These are phyloP conservation scores for Salix viminalis DNA, from an alignment of 345 rosid species.

Conservation along the genomic window DNA sequence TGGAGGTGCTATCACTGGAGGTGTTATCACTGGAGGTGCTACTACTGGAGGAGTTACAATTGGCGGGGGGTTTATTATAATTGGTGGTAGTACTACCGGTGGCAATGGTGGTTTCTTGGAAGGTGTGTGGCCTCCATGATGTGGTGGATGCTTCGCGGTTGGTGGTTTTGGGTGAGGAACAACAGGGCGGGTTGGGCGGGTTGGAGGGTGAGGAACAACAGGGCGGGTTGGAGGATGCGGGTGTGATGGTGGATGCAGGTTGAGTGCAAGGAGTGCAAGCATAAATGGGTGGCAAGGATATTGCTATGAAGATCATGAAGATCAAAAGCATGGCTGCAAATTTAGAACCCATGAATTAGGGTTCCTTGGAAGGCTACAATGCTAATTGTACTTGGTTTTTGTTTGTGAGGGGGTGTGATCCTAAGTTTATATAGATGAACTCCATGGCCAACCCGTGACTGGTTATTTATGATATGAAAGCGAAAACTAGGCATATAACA, in stretches of 20 bases:
- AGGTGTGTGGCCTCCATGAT: conserved; percentile 49
- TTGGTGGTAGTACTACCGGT: conserved; percentile 37
- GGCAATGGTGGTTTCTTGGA: conserved; percentile 24
- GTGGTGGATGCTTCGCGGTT: conserved; percentile 44
- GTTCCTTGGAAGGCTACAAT: conserved; percentile 14
- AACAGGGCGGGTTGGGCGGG: conserved; percentile 24
- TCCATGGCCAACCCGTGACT: conserved; percentile 42
- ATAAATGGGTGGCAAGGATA: conserved; percentile 49
- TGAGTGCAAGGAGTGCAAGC: conserved; percentile 54
- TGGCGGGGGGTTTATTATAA: conserved; percentile 28
- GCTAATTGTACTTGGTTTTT: conserved; percentile 7
- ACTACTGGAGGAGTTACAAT: conserved; percentile 10
- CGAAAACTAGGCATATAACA: background rate
- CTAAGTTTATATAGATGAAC: conserved; percentile 28
- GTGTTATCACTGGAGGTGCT: conserved; percentile 28
- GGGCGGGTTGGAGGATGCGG: conserved; percentile 25
- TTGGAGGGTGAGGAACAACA: conserved; percentile 34
- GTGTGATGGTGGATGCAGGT: conserved; percentile 38
- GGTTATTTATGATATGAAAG: background rate
- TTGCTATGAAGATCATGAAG: conserved; percentile 43
- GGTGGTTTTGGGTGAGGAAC: conserved; percentile 39
- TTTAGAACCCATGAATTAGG: conserved; percentile 41
- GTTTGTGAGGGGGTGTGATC: background rate
- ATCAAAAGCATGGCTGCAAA: conserved; percentile 39
- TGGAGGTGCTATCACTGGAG: conserved; percentile 44